Conservation (phyloP, 768 basidiomycete species). For the Mycena polygramma region DNA sequence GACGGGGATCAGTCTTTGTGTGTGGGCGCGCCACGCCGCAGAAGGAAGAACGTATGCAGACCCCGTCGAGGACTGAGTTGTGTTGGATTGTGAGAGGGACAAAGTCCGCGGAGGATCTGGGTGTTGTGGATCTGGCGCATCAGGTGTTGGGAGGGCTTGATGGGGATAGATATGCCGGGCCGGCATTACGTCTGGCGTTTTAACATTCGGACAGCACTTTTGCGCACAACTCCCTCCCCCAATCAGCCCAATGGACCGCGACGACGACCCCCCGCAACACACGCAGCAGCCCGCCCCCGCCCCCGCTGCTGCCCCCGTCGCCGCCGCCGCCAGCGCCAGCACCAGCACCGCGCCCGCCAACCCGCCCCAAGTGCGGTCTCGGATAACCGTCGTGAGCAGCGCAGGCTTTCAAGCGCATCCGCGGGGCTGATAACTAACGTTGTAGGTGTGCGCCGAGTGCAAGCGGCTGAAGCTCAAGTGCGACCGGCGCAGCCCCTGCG, state of each 20-base stretch:
- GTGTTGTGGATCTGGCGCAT: neutral
- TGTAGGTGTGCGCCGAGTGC: constrained; percentile 63
- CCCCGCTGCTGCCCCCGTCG: neutral
- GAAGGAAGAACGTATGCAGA: too few relatives aligned
- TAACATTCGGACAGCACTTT: neutral
- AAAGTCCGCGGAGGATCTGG: neutral
- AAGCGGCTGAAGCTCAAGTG: constrained; percentile 91
- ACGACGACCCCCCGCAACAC: neutral
- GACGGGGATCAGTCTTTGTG: too few relatives aligned
- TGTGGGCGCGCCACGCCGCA: too few relatives aligned
- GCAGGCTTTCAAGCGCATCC: too few relatives aligned
- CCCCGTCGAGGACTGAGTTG: too few relatives aligned
- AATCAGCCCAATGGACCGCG: neutral
- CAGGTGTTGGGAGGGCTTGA: neutral
- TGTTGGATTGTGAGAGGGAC: too few relatives aligned
- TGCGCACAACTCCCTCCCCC: too few relatives aligned
- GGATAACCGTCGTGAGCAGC: constrained; percentile 25
- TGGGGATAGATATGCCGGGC: neutral
- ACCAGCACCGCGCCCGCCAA: neutral
- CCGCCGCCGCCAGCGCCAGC: too few relatives aligned
- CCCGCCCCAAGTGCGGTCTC: constrained; percentile 27
- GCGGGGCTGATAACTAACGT: neutral
- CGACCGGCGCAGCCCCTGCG: constrained; percentile 83
- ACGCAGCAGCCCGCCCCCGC: neutral
- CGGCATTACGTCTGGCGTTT: constrained; percentile 19